These are phyloP conservation scores for Bombardia bombarda DNA, from an alignment of 495 filamentous ascomycete species.

Conservation along the genomic window DNA sequence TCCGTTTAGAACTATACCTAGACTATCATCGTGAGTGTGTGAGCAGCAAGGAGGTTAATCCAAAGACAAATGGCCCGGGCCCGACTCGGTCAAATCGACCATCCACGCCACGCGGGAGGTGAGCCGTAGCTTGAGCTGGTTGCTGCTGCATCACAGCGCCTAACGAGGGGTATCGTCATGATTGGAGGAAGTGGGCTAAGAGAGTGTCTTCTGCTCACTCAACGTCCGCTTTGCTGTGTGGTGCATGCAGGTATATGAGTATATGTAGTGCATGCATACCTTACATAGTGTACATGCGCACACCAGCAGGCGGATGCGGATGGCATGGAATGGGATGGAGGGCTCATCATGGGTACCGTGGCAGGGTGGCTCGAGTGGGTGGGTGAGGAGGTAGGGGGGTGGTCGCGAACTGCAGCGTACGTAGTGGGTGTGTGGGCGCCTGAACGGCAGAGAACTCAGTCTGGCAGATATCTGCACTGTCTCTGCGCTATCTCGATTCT, in stretches of 20 bases:
- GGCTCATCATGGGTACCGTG: not conserved
- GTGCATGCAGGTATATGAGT: slow-evolving; percentile 9
- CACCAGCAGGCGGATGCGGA: too few relatives aligned
- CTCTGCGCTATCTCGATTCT: not conserved
- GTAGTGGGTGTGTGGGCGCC: not conserved
- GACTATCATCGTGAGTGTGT: too few relatives aligned
- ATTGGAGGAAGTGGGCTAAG: slow-evolving; percentile 16
- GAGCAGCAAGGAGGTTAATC: too few relatives aligned
- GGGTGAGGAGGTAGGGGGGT: not conserved
- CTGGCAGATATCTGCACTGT: not conserved
- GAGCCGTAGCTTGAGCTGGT: slow-evolving; percentile 9
- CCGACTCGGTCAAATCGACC: not conserved
- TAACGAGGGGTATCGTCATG: slow-evolving; percentile 6
- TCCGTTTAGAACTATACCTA: too few relatives aligned
- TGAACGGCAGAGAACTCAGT: not conserved
- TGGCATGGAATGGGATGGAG: not conserved
- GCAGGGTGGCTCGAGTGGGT: not conserved
- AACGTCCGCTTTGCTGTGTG: slow-evolving; percentile 10
- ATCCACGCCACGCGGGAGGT: slow-evolving; percentile 11
- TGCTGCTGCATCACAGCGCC: too few relatives aligned
- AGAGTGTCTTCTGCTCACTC: slow-evolving; percentile 1
- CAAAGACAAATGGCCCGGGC: too few relatives aligned
- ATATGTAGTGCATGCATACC: not conserved
- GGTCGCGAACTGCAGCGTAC: not conserved
- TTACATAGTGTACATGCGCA: too few relatives aligned